phyloP scores from a whole-genome alignment of 1,284 basidiomycete genomes.

The Omphalotus olearius region DNA sequence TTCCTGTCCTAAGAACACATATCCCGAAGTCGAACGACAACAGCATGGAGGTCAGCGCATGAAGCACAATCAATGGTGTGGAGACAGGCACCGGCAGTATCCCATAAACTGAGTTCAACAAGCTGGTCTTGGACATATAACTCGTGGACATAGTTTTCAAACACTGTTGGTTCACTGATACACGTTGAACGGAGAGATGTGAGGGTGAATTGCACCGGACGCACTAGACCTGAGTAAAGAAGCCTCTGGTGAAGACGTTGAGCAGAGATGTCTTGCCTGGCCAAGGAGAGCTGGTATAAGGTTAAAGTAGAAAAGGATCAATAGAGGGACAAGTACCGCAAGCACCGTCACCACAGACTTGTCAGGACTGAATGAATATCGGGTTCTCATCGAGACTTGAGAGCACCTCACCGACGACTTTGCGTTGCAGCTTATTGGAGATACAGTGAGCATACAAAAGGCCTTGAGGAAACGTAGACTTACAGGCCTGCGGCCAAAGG shows the following conservation, averaged over 20 bases:
- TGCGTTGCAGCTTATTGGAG: slow-evolving; percentile 50
- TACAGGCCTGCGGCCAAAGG: slow-evolving; percentile 52
- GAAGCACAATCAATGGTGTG: neutral
- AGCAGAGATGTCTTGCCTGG: slow-evolving; percentile 76
- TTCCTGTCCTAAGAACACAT: slow-evolving; percentile 71
- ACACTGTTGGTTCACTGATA: slow-evolving; percentile 83
- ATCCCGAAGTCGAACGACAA: slow-evolving; percentile 6
- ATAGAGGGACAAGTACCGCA: slow-evolving; percentile 53
- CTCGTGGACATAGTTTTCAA: slow-evolving; percentile 92
- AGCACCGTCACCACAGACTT: slow-evolving; percentile 87
- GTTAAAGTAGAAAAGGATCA: slow-evolving; percentile 16
- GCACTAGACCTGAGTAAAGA: slow-evolving; percentile 86
- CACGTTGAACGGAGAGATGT: neutral
- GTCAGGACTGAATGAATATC: slow-evolving; percentile 19
- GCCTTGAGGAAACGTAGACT: slow-evolving; percentile 17
- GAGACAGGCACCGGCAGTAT: slow-evolving; percentile 78
- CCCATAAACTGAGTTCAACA: slow-evolving; percentile 93
- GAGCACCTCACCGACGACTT: slow-evolving; percentile 50
- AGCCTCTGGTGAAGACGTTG: slow-evolving; percentile 83
- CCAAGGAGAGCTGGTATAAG: slow-evolving; percentile 20
- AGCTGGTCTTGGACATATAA: slow-evolving; percentile 77
- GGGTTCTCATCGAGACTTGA: slow-evolving; percentile 7
- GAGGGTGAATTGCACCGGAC: slow-evolving; percentile 1
- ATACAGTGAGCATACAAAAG: neutral
- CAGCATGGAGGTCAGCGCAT: neutral